These are phyloP conservation scores for Tolypocladium tundrense DNA, from an alignment of 2,329 filamentous ascomycete species.

Conservation along the genomic window DNA sequence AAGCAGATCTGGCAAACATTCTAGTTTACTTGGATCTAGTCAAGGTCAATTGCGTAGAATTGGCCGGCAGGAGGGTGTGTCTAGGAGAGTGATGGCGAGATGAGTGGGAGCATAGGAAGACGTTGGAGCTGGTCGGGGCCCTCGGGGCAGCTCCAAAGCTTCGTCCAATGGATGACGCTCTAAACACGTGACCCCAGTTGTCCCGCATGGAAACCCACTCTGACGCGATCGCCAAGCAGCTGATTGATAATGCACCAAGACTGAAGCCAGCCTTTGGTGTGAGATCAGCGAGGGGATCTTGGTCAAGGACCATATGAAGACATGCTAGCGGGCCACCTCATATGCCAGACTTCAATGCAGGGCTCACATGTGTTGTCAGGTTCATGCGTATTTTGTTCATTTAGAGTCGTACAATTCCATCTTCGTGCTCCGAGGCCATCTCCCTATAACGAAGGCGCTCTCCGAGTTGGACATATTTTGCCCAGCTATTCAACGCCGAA, in stretches of 20 bases:
- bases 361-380: neutral
- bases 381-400: neutral
- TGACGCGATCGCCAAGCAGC: neutral
- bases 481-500: neutral
- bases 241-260: neutral
- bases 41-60: conserved; percentile 13
- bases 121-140: neutral
- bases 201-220: neutral
- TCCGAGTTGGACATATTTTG: neutral
- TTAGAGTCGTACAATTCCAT: neutral
- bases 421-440: neutral
- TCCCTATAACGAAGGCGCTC: neutral
- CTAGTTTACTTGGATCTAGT: conserved; percentile 14
- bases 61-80: conserved; percentile 2
- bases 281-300: too few relatives aligned
- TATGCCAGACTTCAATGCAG: neutral
- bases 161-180: neutral
- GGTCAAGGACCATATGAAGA: neutral
- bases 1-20: conserved; percentile 59
- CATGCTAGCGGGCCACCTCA: neutral
- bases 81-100: neutral
- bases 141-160: neutral
- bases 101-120: neutral
- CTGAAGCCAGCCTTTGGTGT: neutral
- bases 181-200: neutral